These are phyloP conservation scores for Schoenoplectus tabernaemontani DNA, from an alignment of 202 grass and related monocot species.

Conservation along the genomic window DNA sequence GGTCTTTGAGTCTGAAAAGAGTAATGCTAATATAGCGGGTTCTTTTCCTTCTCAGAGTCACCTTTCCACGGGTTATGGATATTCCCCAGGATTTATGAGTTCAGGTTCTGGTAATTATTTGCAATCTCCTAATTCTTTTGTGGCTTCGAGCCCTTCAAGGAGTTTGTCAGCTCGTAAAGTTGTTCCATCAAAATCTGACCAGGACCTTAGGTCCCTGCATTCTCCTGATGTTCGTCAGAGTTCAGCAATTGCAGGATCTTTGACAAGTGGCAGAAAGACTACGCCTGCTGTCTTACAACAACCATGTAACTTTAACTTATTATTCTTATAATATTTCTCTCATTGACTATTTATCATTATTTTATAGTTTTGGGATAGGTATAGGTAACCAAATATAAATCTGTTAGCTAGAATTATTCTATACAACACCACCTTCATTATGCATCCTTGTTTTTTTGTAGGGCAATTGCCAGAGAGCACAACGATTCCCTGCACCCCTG, in stretches of 20 bases:
- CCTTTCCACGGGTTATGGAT: slow-evolving; percentile 25
- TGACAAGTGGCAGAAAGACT: slow-evolving; percentile 23
- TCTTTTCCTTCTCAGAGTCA: slow-evolving; percentile 33
- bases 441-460: slow-evolving; percentile 21
- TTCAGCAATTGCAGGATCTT: slow-evolving; percentile 21
- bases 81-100: slow-evolving; percentile 33
- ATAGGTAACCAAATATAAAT: neutral
- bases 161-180: slow-evolving; percentile 43
- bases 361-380: neutral
- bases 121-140: slow-evolving; percentile 34
- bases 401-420: neutral
- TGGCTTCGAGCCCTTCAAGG: slow-evolving; percentile 34
- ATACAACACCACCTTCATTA: neutral
- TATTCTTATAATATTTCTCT: slow-evolving; percentile 17
- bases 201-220: slow-evolving; percentile 40
- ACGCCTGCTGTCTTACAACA: neutral
- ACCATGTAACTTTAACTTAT: slow-evolving; percentile 20
- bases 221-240: slow-evolving; percentile 26
- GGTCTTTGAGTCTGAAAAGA: slow-evolving; percentile 66
- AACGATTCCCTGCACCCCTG: slow-evolving; percentile 14
- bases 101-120: slow-evolving; percentile 40
- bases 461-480: slow-evolving; percentile 30
- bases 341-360: neutral
- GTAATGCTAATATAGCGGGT: slow-evolving; percentile 24
- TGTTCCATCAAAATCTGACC: slow-evolving; percentile 41